These are phyloP conservation scores for Suhomyces sp. DNA, from an alignment of 805 yeast species.

Conservation along the genomic window DNA sequence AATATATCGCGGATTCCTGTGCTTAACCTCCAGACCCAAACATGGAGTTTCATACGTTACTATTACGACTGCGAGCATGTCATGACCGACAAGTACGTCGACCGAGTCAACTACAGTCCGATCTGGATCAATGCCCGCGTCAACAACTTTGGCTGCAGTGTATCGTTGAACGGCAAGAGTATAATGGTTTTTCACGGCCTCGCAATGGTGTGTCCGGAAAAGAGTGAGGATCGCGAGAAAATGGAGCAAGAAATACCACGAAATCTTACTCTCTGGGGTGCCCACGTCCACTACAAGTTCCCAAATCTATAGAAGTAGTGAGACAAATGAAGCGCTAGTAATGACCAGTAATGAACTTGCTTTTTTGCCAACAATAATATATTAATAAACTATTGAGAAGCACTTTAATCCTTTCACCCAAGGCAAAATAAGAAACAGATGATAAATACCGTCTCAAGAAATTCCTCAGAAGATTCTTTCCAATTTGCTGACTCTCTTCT, in stretches of 20 bases:
- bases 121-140: conserved; percentile 28
- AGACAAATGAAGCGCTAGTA: too few relatives aligned
- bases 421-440: too few relatives aligned
- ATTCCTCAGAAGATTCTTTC: too few relatives aligned
- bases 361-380: too few relatives aligned
- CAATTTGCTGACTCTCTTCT: too few relatives aligned
- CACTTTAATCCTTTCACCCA: too few relatives aligned
- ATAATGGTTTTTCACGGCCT: conserved; percentile 40
- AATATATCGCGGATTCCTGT: conserved; percentile 33
- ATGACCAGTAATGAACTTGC: too few relatives aligned
- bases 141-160: conserved; percentile 29
- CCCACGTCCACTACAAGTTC: conserved; percentile 33
- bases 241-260: conserved; percentile 17
- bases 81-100: conserved; percentile 20
- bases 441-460: too few relatives aligned
- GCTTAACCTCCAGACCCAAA: conserved; percentile 38
- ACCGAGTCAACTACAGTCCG: conserved; percentile 16
- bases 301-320: conserved; percentile 37
- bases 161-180: conserved; percentile 32
- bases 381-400: too few relatives aligned
- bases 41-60: conserved; percentile 39
- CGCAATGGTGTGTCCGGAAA: conserved; percentile 30
- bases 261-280: conserved; percentile 31
- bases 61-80: conserved; percentile 29
- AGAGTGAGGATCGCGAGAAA: conserved; percentile 22